Evolutionary conservation across 202 grass and related monocot species (phyloP).

Genomic region (Dendrocalamus latiflorus): DNA sequence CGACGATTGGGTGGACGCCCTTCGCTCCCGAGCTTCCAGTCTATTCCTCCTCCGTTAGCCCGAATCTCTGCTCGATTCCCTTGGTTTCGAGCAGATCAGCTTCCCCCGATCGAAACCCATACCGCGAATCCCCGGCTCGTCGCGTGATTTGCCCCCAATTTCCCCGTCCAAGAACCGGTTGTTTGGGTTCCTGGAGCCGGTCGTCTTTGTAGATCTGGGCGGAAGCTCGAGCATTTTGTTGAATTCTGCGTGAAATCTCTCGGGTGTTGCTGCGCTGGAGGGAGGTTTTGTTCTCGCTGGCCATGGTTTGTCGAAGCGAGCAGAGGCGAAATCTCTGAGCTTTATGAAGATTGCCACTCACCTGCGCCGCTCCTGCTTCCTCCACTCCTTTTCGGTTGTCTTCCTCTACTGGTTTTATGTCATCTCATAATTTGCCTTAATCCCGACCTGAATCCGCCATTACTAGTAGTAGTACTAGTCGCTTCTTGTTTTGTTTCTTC

Average conservation of each 20-base stretch:
- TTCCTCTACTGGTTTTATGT: conserved; percentile 99
- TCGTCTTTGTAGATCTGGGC: conserved; percentile 22
- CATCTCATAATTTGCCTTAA: conserved; percentile 58
- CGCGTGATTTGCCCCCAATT: background rate
- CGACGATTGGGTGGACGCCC: conserved; percentile 22
- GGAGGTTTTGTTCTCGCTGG: conserved; percentile 32
- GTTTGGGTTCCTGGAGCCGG: background rate
- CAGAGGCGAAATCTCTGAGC: conserved; percentile 33
- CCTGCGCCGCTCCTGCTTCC: conserved; percentile 70
- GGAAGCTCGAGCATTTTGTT: background rate
- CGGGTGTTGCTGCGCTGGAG: conserved; percentile 46
- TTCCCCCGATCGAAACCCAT: background rate
- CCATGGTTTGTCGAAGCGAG: conserved; percentile 36
- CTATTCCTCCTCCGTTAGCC: background rate
- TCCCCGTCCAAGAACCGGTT: background rate
- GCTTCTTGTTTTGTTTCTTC: background rate
- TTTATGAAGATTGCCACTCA: conserved; percentile 83
- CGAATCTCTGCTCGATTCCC: background rate
- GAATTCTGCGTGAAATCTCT: background rate
- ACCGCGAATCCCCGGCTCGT: background rate
- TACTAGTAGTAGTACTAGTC: background rate
- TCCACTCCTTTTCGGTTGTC: conserved; percentile 85
- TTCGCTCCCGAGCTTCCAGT: background rate
- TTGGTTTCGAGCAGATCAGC: background rate
- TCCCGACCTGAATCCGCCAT: conserved; percentile 7